Conservation (phyloP, 2,329 filamentous ascomycete species). For the Dactylellina parvicollis region DNA sequence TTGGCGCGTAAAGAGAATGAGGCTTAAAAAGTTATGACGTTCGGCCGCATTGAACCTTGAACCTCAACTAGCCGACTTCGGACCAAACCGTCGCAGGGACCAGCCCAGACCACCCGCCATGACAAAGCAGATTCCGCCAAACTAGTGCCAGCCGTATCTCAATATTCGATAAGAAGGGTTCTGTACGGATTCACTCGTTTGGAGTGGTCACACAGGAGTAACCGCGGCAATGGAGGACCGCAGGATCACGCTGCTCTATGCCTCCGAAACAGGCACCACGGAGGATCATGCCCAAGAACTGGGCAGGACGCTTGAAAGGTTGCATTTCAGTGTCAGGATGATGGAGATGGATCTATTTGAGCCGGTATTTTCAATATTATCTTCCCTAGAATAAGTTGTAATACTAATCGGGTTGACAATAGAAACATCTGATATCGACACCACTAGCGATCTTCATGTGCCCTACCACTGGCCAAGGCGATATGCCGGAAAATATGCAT, state of each 20-base stretch:
- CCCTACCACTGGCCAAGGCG: constrained; percentile 94
- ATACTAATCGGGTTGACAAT: constrained; percentile 32
- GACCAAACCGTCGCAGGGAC: not conserved
- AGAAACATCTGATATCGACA: constrained; percentile 62
- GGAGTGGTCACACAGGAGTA: not conserved
- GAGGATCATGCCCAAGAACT: constrained; percentile 91
- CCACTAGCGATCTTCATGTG: constrained; percentile 79
- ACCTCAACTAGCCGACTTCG: constrained; percentile 16
- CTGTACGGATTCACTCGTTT: not conserved
- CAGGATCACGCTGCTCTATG: constrained; percentile 77
- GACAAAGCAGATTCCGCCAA: constrained; percentile 30
- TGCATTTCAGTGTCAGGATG: constrained; percentile 80
- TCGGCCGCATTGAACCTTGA: not conserved
- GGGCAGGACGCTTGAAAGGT: constrained; percentile 75
- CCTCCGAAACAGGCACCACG: constrained; percentile 92
- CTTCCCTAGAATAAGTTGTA: constrained; percentile 1
- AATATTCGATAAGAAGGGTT: not conserved
- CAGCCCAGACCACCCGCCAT: constrained; percentile 23
- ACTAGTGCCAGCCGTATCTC: not conserved
- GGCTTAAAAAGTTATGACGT: constrained; percentile 16
- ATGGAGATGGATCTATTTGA: constrained; percentile 80
- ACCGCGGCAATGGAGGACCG: constrained; percentile 63
- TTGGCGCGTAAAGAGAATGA: constrained; percentile 2
- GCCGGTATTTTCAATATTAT: constrained; percentile 69
- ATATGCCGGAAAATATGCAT: constrained; percentile 84